Evolutionary conservation across 2,329 filamentous ascomycete genomes (phyloP), one percentile per base, ranked within the genome.

Genomic region (Ampelomyces quisqualis): DNA sequence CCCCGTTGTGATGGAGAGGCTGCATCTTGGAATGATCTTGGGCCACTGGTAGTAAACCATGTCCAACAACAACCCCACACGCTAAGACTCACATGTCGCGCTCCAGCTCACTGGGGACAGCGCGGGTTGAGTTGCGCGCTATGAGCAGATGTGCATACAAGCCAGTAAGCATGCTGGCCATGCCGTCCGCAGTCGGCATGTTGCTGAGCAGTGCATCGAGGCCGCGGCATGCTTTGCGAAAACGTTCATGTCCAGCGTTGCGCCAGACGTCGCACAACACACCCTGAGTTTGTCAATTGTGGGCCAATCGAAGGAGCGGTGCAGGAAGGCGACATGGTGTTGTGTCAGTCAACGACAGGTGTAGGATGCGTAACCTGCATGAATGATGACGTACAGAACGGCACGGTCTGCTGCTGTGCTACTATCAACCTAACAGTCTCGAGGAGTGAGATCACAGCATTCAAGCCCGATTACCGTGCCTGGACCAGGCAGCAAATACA

Each of bases 311-410:
- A 29, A 40, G 33, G 30, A 29, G 14, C 21, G 29, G 40, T 40
- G 20, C 15, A 17, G 7, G 28, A 14, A 7, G 37, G 35, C 21
- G 26, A 28, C n/a, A 47, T 44, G 35, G 20, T 29, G 22, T 31
- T 22, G 42, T 43, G 40, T 45, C 45, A 26, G 37, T 31, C 35
- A 22, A 26, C 37, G 10, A 35, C 35, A 43, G 39, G 30, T 35
- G 38, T 31, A 38, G 42, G 15, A 29, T 34, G 29, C 13, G 10
- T 26, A 29, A 29, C 34, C 34, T 24, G 45, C 45, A 55, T 55
- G n/a, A n/a, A n/a, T n/a, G n/a, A n/a, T n/a, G 51, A 55, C 51
- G 57, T 49, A 58, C 51, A 47, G 47, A 43, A 45, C 44, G 45
- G 47, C 47, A 45, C 32, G 21, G 43, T 47, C 48, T 19, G 28